Conservation (phyloP, 192 early-diverging fungal species). For the Entomortierella parvispora region DNA sequence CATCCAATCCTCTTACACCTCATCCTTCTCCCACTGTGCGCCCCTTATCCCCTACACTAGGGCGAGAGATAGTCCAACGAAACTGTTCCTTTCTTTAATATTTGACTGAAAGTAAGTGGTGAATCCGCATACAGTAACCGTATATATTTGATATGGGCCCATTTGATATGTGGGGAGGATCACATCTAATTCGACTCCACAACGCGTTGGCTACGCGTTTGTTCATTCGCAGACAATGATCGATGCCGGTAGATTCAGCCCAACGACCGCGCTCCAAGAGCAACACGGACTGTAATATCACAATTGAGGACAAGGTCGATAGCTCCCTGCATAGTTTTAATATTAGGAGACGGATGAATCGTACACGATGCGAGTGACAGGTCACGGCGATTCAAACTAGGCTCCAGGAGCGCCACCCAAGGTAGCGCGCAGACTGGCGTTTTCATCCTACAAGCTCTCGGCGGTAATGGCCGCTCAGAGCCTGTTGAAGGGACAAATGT, state of each 20-base stretch:
- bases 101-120: no score
- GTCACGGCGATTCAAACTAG: conserved; percentile 10
- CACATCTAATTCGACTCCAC: not conserved
- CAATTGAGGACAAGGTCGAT: conserved; percentile 8
- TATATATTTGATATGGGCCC: no score
- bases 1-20: no score
- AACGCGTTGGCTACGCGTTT: not conserved
- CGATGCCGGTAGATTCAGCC: conserved; percentile 1
- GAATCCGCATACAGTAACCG: no score
- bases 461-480: not conserved
- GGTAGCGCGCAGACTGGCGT: not conserved
- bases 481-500: not conserved
- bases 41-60: no score
- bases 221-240: conserved; percentile 1
- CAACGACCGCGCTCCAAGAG: conserved; percentile 17
- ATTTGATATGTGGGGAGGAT: no score
- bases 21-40: no score
- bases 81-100: no score
- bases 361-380: conserved; percentile 10
- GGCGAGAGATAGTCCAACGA: no score
- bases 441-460: not conserved
- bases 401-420: not conserved
- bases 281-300: conserved; percentile 4
- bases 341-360: conserved; percentile 1
- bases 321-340: not conserved